These are phyloP conservation scores for Hypomontagnella submonticulosa DNA, from an alignment of 495 filamentous ascomycete species.

Conservation along the genomic window DNA sequence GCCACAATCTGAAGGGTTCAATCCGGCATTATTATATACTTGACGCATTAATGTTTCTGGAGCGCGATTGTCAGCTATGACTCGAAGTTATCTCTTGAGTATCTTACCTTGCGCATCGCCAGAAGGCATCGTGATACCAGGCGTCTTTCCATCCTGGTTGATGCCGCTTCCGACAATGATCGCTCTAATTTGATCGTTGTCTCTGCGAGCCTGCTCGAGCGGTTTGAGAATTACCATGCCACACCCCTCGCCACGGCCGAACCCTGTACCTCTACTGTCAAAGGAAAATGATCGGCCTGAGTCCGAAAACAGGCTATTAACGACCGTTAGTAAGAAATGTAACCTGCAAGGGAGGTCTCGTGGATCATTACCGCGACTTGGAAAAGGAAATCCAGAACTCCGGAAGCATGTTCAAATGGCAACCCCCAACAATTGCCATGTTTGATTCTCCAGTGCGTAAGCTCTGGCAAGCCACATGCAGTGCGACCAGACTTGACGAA, in stretches of 20 bases:
- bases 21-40: conserved; percentile 55
- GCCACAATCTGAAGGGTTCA: conserved; percentile 56
- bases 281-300: conserved; percentile 71
- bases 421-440: conserved; percentile 66
- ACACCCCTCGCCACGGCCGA: conserved; percentile 72
- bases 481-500: conserved; percentile 75
- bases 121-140: conserved; percentile 69
- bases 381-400: conserved; percentile 66
- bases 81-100: neutral
- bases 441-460: conserved; percentile 68
- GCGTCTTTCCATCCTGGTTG: conserved; percentile 71
- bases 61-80: conserved; percentile 25
- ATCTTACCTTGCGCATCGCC: conserved; percentile 64
- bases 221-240: conserved; percentile 69
- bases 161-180: conserved; percentile 68
- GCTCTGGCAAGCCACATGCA: conserved; percentile 82
- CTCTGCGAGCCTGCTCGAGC: conserved; percentile 65
- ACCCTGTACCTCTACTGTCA: conserved; percentile 71
- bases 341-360: conserved; percentile 40
- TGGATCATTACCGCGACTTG: conserved; percentile 42
- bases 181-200: conserved; percentile 68
- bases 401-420: conserved; percentile 66
- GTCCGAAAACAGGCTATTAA: conserved; percentile 69
- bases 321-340: conserved; percentile 53
- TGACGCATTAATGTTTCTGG: conserved; percentile 58